Percentiles rank a stretch among this genome's conserved stretches.
phyloP scores from a whole-genome alignment of 1,284 basidiomycete genomes.

The Naganishia sp. region DNA sequence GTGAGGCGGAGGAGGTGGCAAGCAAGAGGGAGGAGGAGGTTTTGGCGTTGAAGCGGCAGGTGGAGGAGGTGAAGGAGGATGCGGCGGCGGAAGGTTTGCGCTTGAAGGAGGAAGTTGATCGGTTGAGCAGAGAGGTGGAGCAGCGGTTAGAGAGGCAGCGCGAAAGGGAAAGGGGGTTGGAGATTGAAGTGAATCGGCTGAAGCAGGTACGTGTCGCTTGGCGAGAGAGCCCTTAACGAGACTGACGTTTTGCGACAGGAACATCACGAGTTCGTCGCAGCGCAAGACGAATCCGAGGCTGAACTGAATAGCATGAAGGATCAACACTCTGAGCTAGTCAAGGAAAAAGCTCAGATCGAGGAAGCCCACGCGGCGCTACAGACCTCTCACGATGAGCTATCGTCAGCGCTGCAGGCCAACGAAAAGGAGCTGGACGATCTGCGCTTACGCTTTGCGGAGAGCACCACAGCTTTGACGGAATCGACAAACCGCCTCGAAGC shows the following conservation, averaged over 20 bases:
- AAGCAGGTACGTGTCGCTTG: constrained; percentile 44
- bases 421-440: constrained; percentile 1
- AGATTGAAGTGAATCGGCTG: constrained; percentile 49
- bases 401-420: constrained; percentile 3
- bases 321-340: constrained; percentile 28
- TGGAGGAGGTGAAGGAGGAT: constrained; percentile 36
- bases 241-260: background rate
- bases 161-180: constrained; percentile 49
- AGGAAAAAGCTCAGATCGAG: constrained; percentile 19
- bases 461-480: background rate
- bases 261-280: background rate
- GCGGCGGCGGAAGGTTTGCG: constrained; percentile 30
- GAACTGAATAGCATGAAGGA: constrained; percentile 15
- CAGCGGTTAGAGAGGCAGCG: constrained; percentile 48
- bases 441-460: constrained; percentile 3
- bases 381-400: constrained; percentile 21
- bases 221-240: background rate
- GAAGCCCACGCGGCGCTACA: constrained; percentile 26
- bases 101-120: constrained; percentile 30
- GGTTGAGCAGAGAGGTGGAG: constrained; percentile 32
- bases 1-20: constrained; percentile 43
- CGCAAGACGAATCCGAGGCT: constrained; percentile 13
- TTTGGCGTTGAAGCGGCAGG: constrained; percentile 11
- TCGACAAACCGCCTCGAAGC: constrained; percentile 4
- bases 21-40: constrained; percentile 45